Conservation (phyloP, 192 early-diverging fungal species). For the Coemansia sp. region DNA sequence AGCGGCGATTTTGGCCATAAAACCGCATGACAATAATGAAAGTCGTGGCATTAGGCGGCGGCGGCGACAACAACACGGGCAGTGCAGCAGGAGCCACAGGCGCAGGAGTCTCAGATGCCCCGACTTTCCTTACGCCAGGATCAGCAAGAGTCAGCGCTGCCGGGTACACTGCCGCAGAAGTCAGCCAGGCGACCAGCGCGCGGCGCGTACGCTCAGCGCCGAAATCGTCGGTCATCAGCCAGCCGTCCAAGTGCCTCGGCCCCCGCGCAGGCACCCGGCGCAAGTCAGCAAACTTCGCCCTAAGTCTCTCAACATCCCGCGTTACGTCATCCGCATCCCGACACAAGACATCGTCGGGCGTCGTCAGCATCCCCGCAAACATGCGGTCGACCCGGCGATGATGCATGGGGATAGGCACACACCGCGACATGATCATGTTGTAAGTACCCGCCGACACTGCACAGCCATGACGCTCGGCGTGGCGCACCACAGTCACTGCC, state of each 20-base stretch:
- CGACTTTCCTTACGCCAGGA: not conserved
- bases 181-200: conserved; percentile 37
- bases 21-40: conserved; percentile 39
- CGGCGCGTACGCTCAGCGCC: not conserved
- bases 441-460: conserved; percentile 23
- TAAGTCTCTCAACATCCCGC: not conserved
- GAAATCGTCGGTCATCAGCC: not conserved
- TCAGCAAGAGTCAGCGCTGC: conserved; percentile 28
- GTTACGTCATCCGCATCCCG: conserved; percentile 2
- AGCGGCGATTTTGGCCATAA: conserved; percentile 19
- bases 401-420: not conserved
- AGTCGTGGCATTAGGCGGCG: conserved; percentile 34
- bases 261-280: not conserved
- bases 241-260: not conserved
- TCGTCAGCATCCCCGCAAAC: conserved; percentile 24
- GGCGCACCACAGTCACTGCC: conserved; percentile 28
- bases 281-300: not conserved
- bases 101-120: not conserved
- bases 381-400: not conserved
- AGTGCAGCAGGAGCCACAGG: not conserved
- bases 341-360: conserved; percentile 16
- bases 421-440: conserved; percentile 27
- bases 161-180: conserved; percentile 27
- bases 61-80: conserved; percentile 10
- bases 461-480: conserved; percentile 25